Evolutionary conservation across 257 asterid genomes (phyloP).

Genomic region (Primulina eburnea): DNA sequence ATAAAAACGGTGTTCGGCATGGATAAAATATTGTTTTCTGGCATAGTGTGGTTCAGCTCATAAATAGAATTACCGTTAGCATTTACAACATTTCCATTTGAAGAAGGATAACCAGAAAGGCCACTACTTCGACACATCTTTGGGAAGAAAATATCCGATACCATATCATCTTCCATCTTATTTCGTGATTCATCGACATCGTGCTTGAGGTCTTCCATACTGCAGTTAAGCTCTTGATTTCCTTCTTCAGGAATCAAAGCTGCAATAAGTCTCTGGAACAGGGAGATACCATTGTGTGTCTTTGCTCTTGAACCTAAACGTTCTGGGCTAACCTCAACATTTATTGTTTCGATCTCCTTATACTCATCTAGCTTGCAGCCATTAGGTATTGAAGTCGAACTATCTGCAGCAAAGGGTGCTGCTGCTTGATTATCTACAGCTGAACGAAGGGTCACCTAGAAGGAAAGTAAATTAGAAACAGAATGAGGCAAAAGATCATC

Average conservation of each 20-base stretch:
- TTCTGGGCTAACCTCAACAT: conserved; percentile 47
- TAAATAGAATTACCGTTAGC: conserved; percentile 40
- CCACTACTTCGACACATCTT: conserved; percentile 41
- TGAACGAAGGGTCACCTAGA: background rate
- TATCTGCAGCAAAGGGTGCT: conserved; percentile 47
- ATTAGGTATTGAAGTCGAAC: conserved; percentile 37
- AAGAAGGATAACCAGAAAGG: conserved; percentile 42
- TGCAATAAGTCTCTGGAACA: conserved; percentile 75
- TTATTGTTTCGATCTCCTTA: conserved; percentile 49
- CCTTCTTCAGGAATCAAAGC: conserved; percentile 83
- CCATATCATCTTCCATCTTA: conserved; percentile 51
- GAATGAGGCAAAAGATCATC: too few species aligned
- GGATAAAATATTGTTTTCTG: conserved; percentile 31
- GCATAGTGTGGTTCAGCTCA: conserved; percentile 44
- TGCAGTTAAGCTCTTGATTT: conserved; percentile 39
- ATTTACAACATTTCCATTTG: conserved; percentile 49
- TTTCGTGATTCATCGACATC: conserved; percentile 47
- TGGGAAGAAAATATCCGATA: conserved; percentile 41
- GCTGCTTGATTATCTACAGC: conserved; percentile 33
- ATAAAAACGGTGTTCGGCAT: conserved; percentile 33
- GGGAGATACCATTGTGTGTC: conserved; percentile 47
- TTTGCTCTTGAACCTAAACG: conserved; percentile 43
- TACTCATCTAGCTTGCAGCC: conserved; percentile 45
- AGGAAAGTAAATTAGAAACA: background rate
- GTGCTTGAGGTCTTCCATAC: conserved; percentile 44